Evolutionary conservation across 2,329 filamentous ascomycete species (phyloP), one percentile per base, ranked within the genome.

Genomic region (Ceratocystis cacaofunesta): DNA sequence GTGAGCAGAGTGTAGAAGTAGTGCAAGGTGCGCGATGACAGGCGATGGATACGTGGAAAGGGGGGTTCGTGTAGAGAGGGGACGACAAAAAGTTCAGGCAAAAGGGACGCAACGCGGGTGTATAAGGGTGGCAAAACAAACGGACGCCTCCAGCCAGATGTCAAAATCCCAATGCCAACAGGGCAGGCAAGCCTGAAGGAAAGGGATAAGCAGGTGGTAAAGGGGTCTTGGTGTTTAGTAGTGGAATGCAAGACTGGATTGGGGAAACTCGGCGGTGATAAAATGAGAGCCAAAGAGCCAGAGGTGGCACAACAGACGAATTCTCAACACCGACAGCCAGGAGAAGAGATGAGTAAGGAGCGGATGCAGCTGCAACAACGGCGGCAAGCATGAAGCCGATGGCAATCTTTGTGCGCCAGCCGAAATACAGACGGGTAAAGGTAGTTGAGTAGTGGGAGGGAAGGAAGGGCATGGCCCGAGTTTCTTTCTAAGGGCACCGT

Each of bases 101-200:
- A 15, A 15, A 41, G 36, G 36, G 36, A 41, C 36, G 10, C 36
- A 41, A 41, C 10, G 36, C 36, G 12, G 36, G 36, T 58, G 30
- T 58, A 58, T 58, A 36, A 58, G 25, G 30, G 28, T 32, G 4
- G 19, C 12, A 12, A 36, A 58, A 17, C 25, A 32, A 30, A 36
- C 15, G 19, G 25, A 36, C 55, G 19, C 12, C 28, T 25, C 12
- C 48, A 52, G 22, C 36, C 36, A 41, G 48, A 25, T 58, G 55
- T 58, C 55, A 58, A 36, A 28, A n/a, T 36, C 55, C 7, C 55
- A 58, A 36, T 36, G 55, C 32, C 55, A 58, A 58, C 55, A 58
- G 28, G 28, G 28, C 28, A n/a, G 10, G 17, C 30, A 58, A 36
- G 28, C 28, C n/a, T 30, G 55, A 36, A 58, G 30, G n/a, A 6